Evolutionary conservation across 2,329 filamentous ascomycete species (phyloP).

Genomic region (Penicillium olsonii): DNA sequence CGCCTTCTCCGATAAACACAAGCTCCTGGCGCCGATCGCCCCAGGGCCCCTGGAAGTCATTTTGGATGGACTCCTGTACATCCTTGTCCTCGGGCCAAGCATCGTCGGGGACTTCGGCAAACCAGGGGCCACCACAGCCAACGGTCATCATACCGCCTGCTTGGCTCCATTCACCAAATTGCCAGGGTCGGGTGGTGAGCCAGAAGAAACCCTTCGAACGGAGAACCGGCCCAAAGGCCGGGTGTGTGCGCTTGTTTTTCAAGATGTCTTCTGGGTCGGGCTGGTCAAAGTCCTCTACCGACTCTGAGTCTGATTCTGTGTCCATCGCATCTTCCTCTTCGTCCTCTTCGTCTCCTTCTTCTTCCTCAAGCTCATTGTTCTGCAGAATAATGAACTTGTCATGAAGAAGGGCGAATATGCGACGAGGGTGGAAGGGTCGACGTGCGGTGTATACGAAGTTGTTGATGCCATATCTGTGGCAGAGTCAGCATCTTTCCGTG

Average conservation of each 20-base stretch:
- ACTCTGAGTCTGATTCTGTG: conserved; percentile 28
- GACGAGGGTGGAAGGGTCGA: conserved; percentile 51
- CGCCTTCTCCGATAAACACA: conserved; percentile 70
- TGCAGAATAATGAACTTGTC: conserved; percentile 50
- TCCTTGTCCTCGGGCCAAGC: conserved; percentile 54
- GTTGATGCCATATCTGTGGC: conserved; percentile 62
- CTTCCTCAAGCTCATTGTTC: conserved; percentile 32
- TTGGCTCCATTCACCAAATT: conserved; percentile 50
- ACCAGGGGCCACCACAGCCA: conserved; percentile 52
- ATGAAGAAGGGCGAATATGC: conserved; percentile 43
- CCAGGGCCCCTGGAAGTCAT: conserved; percentile 58
- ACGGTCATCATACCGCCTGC: conserved; percentile 48
- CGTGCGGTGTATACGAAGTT: conserved; percentile 69
- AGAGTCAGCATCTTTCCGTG: background rate
- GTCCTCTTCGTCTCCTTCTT: conserved; percentile 28
- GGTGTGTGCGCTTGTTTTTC: conserved; percentile 41
- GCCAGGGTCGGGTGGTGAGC: conserved; percentile 44
- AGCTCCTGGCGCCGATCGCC: conserved; percentile 71
- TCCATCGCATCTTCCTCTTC: conserved; percentile 29
- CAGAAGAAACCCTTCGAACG: conserved; percentile 50
- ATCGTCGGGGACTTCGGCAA: conserved; percentile 58
- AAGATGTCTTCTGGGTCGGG: conserved; percentile 37
- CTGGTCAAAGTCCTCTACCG: conserved; percentile 34
- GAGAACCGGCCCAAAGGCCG: conserved; percentile 41
- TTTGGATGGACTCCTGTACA: conserved; percentile 50